Conservation (phyloP, 2,329 filamentous ascomycete genomes). For the Aspergillus ibericus region DNA sequence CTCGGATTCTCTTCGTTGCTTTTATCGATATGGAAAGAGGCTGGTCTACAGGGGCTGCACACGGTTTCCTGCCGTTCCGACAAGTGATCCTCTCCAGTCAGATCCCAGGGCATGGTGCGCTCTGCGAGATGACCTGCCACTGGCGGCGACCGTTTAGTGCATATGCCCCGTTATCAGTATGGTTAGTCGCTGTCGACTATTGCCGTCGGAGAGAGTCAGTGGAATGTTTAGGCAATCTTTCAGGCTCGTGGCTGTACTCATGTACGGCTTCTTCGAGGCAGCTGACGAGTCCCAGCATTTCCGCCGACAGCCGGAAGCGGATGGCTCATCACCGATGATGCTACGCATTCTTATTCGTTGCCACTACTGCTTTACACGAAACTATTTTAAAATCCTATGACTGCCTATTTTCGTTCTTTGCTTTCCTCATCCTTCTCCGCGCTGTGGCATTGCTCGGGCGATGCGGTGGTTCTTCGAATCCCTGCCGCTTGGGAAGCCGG, state of each 20-base stretch:
- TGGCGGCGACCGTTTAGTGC: constrained; percentile 2
- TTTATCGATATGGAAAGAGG: constrained; percentile 15
- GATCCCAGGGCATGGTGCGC: constrained; percentile 6
- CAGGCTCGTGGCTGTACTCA: constrained; percentile 6
- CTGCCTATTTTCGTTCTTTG: not conserved
- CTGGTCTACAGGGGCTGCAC: constrained; percentile 2
- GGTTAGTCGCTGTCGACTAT: constrained; percentile 6
- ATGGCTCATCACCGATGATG: constrained; percentile 14
- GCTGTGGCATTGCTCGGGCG: constrained; percentile 14
- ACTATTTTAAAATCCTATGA: not conserved
- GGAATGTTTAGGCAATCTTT: constrained; percentile 10
- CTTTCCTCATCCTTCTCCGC: constrained; percentile 11
- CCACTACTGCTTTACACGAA: not conserved
- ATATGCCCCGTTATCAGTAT: constrained; percentile 7
- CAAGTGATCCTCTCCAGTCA: constrained; percentile 8
- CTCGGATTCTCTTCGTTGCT: constrained; percentile 7
- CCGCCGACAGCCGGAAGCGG: constrained; percentile 15
- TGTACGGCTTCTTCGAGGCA: constrained; percentile 13
- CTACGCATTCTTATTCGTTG: constrained; percentile 8
- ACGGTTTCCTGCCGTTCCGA: not conserved
- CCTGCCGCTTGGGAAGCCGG: not conserved
- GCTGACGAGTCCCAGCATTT: constrained; percentile 13
- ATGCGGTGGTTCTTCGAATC: constrained; percentile 6
- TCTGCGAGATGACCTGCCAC: constrained; percentile 6
- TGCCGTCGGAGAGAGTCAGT: constrained; percentile 1